Evolutionary conservation across 129 eudicot species (phyloP), one percentile per base, ranked within the genome.

Genomic region (Flaveria ramosissima): DNA sequence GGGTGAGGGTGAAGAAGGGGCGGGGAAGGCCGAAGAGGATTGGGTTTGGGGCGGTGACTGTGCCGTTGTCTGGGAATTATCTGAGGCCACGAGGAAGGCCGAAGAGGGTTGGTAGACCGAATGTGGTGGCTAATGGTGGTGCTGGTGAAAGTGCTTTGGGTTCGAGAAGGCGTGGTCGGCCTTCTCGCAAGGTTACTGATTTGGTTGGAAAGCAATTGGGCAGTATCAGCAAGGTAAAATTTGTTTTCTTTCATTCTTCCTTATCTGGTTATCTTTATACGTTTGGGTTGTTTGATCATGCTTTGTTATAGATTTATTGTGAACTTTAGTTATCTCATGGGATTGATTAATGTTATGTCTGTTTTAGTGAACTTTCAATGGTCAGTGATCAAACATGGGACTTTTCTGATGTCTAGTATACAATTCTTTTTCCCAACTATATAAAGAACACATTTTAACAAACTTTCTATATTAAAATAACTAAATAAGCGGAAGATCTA

Each of bases 151-250:
- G 81, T 23, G 81, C 73, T 19, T 60, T 67, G 59, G 80, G 84
- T 5, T 72, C 60, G 19, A 85, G 84, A 87, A 75, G 89, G 62
- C 74, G 87, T 14, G 90, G 96, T 3, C 85, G 97, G 51, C 92
- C 96, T 27, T 77, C 88, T 45, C 70, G 77, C 10, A 80, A 67
- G 46, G 76, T 80, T 41, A 81, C 87, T 65, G 88, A 77, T 61
- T 73, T 82, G 7, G 72, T 81, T n/a, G 97, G 97, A 47, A 85
- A 68, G 59, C 83, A 89, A 36, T 16, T 82, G 82, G 96, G 91
- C 45, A 75, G 92, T 56, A 89, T 95, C n/a, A 90, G 77, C 74
- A 90, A 90, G 96, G 96, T 92, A 88, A 30, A 30, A 4, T 45
- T 67, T 43, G 17, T 1, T 12, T 57, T 55, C 52, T 11, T 46